A percentile compares a stretch with the other conserved stretches of the same genome.
Conservation (phyloP, 306 rosid genomes). For the Rosa multiflora region DNA sequence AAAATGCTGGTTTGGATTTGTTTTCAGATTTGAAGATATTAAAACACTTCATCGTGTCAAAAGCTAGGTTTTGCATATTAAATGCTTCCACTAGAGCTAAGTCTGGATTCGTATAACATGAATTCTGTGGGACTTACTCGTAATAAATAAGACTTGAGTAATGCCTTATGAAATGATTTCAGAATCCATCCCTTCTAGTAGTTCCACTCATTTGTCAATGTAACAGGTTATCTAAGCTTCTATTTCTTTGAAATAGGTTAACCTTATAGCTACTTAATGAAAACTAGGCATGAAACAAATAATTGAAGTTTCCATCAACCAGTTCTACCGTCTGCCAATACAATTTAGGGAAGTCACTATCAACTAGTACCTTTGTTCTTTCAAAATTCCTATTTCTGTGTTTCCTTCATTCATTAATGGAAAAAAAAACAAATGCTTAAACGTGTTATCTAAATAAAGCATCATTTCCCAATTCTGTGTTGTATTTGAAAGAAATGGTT, state of each 20-base stretch:
- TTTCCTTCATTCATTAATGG: background rate
- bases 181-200: conserved; percentile 22
- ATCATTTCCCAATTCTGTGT: background rate
- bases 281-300: conserved; percentile 12
- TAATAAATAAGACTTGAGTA: background rate
- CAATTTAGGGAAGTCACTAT: background rate
- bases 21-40: background rate
- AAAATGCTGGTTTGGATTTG: background rate
- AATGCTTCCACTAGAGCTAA: background rate
- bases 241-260: conserved; percentile 6
- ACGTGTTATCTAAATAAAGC: background rate
- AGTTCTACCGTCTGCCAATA: background rate
- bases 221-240: background rate
- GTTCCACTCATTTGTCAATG: conserved; percentile 17
- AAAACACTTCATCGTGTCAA: conserved; percentile 8
- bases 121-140: background rate
- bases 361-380: background rate
- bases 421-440: background rate
- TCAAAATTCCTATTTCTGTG: conserved; percentile 3
- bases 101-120: background rate
- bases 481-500: background rate
- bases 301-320: background rate
- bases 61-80: background rate
- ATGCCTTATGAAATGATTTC: background rate
- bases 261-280: background rate